These are phyloP conservation scores for Hygrocybe punicea DNA, from an alignment of 768 basidiomycete species.

Conservation along the genomic window DNA sequence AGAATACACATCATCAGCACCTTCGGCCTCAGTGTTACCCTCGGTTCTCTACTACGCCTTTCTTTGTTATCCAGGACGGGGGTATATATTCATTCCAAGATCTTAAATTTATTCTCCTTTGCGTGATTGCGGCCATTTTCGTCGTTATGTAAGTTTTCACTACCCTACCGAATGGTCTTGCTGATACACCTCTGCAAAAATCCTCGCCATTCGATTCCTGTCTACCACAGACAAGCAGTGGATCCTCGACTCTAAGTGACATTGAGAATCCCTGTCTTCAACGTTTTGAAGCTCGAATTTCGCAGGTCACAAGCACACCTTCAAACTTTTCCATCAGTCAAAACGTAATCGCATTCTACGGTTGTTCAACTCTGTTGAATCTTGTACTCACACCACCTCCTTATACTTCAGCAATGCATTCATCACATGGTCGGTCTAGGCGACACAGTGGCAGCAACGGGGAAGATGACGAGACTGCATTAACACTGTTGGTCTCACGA, in stretches of 20 bases:
- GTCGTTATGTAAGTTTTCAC: conserved; percentile 35
- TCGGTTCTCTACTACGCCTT: not conserved
- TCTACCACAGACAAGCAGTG: not conserved
- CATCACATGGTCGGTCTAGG: conserved; percentile 41
- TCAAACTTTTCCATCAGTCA: not conserved
- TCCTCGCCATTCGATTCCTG: not conserved
- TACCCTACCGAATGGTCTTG: conserved; percentile 7
- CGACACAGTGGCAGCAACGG: conserved; percentile 53
- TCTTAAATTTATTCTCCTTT: not conserved
- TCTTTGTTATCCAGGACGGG: not conserved
- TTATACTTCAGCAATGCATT: conserved; percentile 36
- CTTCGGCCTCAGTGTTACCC: not conserved
- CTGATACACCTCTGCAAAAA: not conserved
- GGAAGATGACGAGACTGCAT: conserved; percentile 43
- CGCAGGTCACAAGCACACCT: not conserved
- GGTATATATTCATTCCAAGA: not conserved
- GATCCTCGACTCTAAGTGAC: not conserved
- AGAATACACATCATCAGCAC: not conserved
- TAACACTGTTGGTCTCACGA: conserved; percentile 46
- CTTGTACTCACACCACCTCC: conserved; percentile 11
- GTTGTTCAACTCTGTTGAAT: conserved; percentile 11
- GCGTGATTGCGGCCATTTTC: conserved; percentile 10
- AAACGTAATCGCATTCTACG: not conserved
- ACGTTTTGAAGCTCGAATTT: not conserved
- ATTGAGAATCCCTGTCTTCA: not conserved